Evolutionary conservation across 768 basidiomycete genomes (phyloP).

Genomic region (Porphyrellus cyaneotinctus): DNA sequence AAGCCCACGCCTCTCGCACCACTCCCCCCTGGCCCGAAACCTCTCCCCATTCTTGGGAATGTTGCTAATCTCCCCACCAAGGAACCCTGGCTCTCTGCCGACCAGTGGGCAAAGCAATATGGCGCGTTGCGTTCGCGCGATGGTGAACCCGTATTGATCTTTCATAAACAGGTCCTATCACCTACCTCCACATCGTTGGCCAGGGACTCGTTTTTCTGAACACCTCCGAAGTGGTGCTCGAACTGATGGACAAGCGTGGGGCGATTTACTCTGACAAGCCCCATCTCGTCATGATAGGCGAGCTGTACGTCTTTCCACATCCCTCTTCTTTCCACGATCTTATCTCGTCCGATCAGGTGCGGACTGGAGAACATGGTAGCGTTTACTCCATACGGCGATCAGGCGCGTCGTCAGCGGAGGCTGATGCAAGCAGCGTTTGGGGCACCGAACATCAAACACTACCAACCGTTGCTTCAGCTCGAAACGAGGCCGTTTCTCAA

Average conservation of each 20-base stretch:
- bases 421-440: conserved; percentile 66
- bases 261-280: conserved; percentile 75
- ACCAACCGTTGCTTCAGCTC: conserved; percentile 53
- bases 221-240: conserved; percentile 52
- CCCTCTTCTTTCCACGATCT: background rate
- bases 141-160: background rate
- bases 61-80: conserved; percentile 53
- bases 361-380: conserved; percentile 71
- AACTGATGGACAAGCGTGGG: conserved; percentile 68
- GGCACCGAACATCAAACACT: conserved; percentile 46
- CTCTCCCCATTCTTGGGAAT: conserved; percentile 64
- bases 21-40: conserved; percentile 66
- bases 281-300: conserved; percentile 61
- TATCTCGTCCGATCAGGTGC: conserved; percentile 31
- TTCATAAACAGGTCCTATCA: conserved; percentile 45
- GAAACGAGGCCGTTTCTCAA: conserved; percentile 57
- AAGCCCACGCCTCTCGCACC: conserved; percentile 29
- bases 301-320: conserved; percentile 48
- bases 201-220: conserved; percentile 68
- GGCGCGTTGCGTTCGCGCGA: conserved; percentile 39
- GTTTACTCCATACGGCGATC: conserved; percentile 63
- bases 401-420: conserved; percentile 58
- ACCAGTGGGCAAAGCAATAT: conserved; percentile 58
- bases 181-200: conserved; percentile 62
- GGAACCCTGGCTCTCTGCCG: conserved; percentile 62